Percentiles rank a stretch among this genome's conserved stretches.
These are phyloP conservation scores for Neofusicoccum parvum DNA, from an alignment of 2,329 filamentous ascomycete species.

Conservation along the genomic window DNA sequence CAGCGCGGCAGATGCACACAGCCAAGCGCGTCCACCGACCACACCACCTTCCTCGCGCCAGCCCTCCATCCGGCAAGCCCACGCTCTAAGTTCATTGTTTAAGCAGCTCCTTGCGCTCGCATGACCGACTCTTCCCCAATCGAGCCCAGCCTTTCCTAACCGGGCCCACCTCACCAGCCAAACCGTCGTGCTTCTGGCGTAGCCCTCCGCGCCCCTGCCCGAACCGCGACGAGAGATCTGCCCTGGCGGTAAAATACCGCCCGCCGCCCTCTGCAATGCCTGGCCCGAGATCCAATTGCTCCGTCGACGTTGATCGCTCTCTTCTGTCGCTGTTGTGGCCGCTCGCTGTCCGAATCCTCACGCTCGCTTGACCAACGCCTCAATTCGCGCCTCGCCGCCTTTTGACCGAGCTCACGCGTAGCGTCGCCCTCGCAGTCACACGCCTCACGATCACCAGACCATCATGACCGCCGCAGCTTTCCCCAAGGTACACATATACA, in stretches of 20 bases:
- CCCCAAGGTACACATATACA: slow-evolving; percentile 3
- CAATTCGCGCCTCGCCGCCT: neutral
- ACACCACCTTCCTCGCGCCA: neutral
- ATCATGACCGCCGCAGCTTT: slow-evolving; percentile 5
- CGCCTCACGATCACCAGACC: neutral
- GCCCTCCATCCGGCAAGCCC: slow-evolving; percentile 4
- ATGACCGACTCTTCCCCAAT: slow-evolving; percentile 11
- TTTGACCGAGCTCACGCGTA: neutral
- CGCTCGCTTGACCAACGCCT: neutral
- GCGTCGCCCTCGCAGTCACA: neutral
- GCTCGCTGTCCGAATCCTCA: neutral
- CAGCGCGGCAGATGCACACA: no score
- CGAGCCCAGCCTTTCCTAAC: neutral
- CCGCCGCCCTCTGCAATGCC: neutral
- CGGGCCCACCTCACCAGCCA: neutral
- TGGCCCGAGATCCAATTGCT: neutral
- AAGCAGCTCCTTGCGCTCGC: slow-evolving; percentile 6
- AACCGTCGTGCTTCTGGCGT: neutral
- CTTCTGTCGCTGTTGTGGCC: neutral
- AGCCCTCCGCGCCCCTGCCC: neutral
- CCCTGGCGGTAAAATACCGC: neutral
- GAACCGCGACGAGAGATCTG: neutral
- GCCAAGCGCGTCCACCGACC: neutral
- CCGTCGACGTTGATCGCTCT: neutral
- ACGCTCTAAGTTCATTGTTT: slow-evolving; percentile 3